Evolutionary conservation across 2,329 filamentous ascomycete species (phyloP), one percentile per base, ranked within the genome.

Genomic region (Dryadomyces quercus-mongolicae): DNA sequence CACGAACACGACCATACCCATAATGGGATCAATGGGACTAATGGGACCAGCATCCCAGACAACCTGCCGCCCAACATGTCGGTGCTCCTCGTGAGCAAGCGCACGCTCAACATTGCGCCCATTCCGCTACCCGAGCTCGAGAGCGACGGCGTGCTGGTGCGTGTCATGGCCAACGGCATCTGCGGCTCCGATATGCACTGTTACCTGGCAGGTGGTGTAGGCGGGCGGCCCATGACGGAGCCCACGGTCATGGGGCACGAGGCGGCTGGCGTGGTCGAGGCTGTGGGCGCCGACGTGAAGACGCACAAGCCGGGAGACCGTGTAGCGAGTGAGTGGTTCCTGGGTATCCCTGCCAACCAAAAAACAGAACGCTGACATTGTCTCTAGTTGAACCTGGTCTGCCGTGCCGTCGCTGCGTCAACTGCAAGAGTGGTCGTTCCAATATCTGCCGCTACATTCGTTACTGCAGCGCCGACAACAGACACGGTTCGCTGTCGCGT

Each of bases 401-500:
- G 49, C 88, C 90, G 1, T 97, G 92, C 71, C 82, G 86, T 47
- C 78, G 81, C 59, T 96, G 91, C 74, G 68, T 72, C 53, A 74
- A 82, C 62, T 96, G 91, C 75, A 86, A 88, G 61, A 75, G 78
- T 45, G 92, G 92, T 55, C 80, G 82, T 61, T 96, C 95, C 74
- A 95, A 96, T 68, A 81, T 96, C n/a, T 97, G 92, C 70, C 76
- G 80, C 5, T 77, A 88, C 55, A 95, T 97, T 88, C 74, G 73
- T 21, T 97, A 97, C 65, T 91, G 92, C 34, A 91, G 92, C 2
- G 95, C 91, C 13, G 92, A 92, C 13, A 92, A 91, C 3, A 83
- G 85, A 66, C 84, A 96, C 67, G 91, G 91, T 48, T 95, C 92
- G 0, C 73, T 97, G 52, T 86, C 90, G 0, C 86, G 88, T 54